Conservation (phyloP, 2,329 filamentous ascomycete genomes). For the Botrytis porri region DNA sequence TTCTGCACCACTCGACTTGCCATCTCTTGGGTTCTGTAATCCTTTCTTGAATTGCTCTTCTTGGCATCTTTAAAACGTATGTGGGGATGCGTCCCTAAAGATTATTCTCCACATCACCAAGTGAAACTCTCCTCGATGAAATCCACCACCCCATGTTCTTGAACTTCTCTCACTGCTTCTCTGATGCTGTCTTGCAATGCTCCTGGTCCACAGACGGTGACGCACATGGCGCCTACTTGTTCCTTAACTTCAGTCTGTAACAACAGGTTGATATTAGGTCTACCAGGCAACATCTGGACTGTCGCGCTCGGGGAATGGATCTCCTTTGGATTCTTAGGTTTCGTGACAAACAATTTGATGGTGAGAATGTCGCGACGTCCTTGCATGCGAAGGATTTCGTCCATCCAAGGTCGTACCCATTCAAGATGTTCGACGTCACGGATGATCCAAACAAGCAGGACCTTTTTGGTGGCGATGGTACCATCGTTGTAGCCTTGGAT, state of each 20-base stretch:
- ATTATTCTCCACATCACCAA: constrained; percentile 30
- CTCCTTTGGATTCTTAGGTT: constrained; percentile 74
- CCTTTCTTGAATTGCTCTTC: neutral
- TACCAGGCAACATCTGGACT: constrained; percentile 88
- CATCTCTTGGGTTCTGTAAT: neutral
- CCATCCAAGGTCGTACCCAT: constrained; percentile 88
- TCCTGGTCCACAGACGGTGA: constrained; percentile 76
- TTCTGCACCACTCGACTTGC: neutral
- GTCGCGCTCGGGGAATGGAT: constrained; percentile 73
- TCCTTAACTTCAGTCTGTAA: constrained; percentile 76
- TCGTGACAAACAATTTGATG: constrained; percentile 86
- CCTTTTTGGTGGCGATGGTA: constrained; percentile 74
- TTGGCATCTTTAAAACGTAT: neutral
- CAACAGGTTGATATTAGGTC: constrained; percentile 78
- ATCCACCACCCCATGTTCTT: constrained; percentile 63
- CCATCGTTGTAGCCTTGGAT: constrained; percentile 65
- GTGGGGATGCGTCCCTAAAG: neutral
- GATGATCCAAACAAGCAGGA: constrained; percentile 90
- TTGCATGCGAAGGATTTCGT: constrained; percentile 71
- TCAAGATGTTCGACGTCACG: constrained; percentile 85
- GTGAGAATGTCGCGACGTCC: constrained; percentile 77
- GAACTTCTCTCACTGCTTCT: constrained; percentile 60
- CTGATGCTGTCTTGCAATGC: constrained; percentile 74
- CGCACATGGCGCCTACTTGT: constrained; percentile 83
- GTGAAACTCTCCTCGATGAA: constrained; percentile 78